These are phyloP conservation scores for Talaromyces wortmannii DNA, from an alignment of 495 filamentous ascomycete species.

Conservation along the genomic window DNA sequence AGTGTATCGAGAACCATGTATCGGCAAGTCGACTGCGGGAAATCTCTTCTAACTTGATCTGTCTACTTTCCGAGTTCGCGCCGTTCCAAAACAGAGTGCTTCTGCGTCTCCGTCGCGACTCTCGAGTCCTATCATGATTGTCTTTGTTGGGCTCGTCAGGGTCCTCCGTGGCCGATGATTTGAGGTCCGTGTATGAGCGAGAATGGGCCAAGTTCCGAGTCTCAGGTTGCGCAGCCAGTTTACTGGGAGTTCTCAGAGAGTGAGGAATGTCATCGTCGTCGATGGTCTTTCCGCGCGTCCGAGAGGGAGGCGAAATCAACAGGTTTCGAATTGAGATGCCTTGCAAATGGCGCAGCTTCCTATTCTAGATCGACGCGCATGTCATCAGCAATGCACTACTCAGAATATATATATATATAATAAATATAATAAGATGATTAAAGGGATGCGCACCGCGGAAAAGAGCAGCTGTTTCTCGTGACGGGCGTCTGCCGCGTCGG, in stretches of 20 bases:
- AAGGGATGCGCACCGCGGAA: slow-evolving; percentile 29
- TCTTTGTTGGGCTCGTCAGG: slow-evolving; percentile 8
- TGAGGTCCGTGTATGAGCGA: slow-evolving; percentile 65
- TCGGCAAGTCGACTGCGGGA: slow-evolving; percentile 71
- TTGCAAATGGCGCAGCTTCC: slow-evolving; percentile 81
- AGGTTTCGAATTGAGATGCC: slow-evolving; percentile 86
- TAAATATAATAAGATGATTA: too few relatives aligned
- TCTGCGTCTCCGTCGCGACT: slow-evolving; percentile 44
- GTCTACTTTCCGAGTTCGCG: slow-evolving; percentile 58
- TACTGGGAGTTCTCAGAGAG: slow-evolving; percentile 60
- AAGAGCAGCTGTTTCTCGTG: slow-evolving; percentile 44
- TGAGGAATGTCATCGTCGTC: slow-evolving; percentile 76
- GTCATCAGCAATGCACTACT: background rate
- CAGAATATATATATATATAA: too few relatives aligned
- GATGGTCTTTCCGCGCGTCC: slow-evolving; percentile 63
- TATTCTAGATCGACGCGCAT: slow-evolving; percentile 48
- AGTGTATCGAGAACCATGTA: slow-evolving; percentile 83
- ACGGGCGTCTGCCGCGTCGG: slow-evolving; percentile 14
- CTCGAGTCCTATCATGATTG: slow-evolving; percentile 12
- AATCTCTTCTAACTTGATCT: slow-evolving; percentile 70
- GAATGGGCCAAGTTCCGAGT: slow-evolving; percentile 56
- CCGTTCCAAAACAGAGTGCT: slow-evolving; percentile 65
- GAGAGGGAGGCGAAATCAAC: slow-evolving; percentile 44
- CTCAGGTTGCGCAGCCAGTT: slow-evolving; percentile 56
- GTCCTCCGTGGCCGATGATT: slow-evolving; percentile 18